These are phyloP conservation scores for Myriangium duriaei DNA, from an alignment of 2,329 filamentous ascomycete genomes.

Conservation along the genomic window DNA sequence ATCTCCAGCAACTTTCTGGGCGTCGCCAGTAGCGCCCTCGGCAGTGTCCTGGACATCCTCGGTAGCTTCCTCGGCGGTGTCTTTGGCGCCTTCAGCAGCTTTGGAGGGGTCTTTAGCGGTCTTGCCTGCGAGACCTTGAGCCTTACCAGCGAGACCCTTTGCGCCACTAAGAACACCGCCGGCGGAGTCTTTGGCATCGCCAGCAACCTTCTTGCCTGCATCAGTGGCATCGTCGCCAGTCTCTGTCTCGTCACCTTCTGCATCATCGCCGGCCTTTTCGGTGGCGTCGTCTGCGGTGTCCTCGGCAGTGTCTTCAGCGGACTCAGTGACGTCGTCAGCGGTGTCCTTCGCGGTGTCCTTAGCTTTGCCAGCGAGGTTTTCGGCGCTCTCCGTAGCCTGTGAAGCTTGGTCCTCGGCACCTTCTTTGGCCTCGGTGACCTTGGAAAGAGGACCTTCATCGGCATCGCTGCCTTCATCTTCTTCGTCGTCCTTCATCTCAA, in stretches of 20 bases:
- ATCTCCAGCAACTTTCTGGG: constrained; percentile 21
- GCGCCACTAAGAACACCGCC: constrained; percentile 26
- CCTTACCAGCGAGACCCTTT: constrained; percentile 33
- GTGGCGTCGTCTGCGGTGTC: constrained; percentile 18
- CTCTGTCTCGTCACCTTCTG: constrained; percentile 25
- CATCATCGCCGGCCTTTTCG: constrained; percentile 21
- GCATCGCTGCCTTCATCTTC: constrained; percentile 28
- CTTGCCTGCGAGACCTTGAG: constrained; percentile 11
- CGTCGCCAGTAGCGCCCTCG: constrained; percentile 21
- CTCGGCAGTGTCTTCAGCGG: constrained; percentile 22
- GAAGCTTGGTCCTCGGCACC: constrained; percentile 33
- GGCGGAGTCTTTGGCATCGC: constrained; percentile 24
- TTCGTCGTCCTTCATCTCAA: constrained; percentile 26
- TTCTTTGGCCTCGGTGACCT: constrained; percentile 35
- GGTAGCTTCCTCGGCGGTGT: constrained; percentile 22
- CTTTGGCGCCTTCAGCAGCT: constrained; percentile 26
- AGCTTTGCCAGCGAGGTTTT: constrained; percentile 25
- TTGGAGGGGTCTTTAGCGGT: constrained; percentile 19
- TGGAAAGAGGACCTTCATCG: constrained; percentile 28
- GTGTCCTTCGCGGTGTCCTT: constrained; percentile 32
- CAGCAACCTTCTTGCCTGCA: constrained; percentile 21
- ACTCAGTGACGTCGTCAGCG: constrained; percentile 27
- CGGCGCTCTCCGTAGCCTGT: constrained; percentile 32
- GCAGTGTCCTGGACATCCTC: constrained; percentile 17
- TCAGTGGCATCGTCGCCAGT: constrained; percentile 27